phyloP scores from a whole-genome alignment of 1,284 basidiomycete genomes.

The Erythrobasidium hasegawianum region DNA sequence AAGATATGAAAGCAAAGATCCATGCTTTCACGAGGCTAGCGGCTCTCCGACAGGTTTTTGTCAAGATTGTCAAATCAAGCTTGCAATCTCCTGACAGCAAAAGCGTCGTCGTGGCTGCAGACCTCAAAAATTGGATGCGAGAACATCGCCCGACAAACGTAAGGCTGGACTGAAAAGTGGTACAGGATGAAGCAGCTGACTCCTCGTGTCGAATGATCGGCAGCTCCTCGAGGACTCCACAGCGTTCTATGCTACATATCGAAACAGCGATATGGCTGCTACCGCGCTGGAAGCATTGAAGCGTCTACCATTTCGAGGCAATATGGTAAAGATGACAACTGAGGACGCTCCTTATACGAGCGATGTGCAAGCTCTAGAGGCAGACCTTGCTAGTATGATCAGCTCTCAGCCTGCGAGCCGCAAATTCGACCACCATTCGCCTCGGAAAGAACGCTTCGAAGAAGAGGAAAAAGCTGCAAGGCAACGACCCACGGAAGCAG shows the following conservation, averaged over 20 bases:
- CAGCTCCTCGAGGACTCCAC: conserved; percentile 45
- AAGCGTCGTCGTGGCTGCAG: too few species aligned
- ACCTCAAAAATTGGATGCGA: not conserved
- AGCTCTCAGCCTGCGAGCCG: not conserved
- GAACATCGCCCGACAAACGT: not conserved
- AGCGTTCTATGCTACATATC: conserved; percentile 49
- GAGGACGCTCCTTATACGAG: conserved; percentile 54
- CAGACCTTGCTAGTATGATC: not conserved
- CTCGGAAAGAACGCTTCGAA: not conserved
- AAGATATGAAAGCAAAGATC: not conserved
- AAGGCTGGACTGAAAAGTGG: not conserved
- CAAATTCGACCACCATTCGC: not conserved
- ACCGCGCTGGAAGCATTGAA: conserved; percentile 55
- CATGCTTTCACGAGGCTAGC: not conserved
- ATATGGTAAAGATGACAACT: conserved; percentile 59
- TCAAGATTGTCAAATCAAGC: not conserved
- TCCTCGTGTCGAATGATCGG: not conserved
- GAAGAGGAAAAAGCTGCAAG: not conserved
- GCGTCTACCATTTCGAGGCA: conserved; percentile 58
- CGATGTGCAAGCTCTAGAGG: not conserved
- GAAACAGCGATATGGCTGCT: conserved; percentile 22
- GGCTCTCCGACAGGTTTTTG: not conserved
- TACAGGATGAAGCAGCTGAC: not conserved
- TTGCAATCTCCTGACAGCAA: not conserved
- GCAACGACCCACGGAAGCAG: conserved; percentile 45